A percentile compares a stretch with the other conserved stretches of the same genome.
Conservation (phyloP, 345 rosid species). For the Cochlearia excelsa region DNA sequence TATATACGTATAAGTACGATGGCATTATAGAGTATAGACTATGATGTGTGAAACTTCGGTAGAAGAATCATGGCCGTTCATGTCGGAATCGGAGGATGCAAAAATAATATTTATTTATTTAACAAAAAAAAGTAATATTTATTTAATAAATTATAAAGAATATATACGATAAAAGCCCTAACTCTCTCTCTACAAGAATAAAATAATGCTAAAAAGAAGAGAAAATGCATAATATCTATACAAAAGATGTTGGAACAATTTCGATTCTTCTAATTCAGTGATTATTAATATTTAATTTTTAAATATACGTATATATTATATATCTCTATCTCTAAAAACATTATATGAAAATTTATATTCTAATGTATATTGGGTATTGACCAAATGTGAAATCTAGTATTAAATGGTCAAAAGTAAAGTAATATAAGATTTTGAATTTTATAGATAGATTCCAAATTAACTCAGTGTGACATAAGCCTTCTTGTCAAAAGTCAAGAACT, state of each 20-base stretch:
- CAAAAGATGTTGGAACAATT: conserved; percentile 47
- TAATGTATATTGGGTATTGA: conserved; percentile 24
- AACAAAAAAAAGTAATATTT: too few relatives aligned
- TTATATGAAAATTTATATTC: conserved; percentile 8
- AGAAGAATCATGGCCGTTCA: conserved; percentile 52
- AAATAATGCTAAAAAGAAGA: conserved; percentile 5
- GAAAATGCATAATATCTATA: conserved; percentile 45
- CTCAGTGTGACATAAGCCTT: conserved; percentile 49
- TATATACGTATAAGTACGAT: conserved; percentile 6
- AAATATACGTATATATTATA: too few relatives aligned
- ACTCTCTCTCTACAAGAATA: conserved; percentile 19
- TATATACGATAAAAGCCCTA: conserved; percentile 16
- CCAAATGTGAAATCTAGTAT: conserved; percentile 30
- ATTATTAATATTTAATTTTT: conserved; percentile 3
- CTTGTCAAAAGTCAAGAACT: conserved; percentile 58
- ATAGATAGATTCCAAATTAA: conserved; percentile 18
- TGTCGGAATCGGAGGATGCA: background rate
- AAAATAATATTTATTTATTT: too few relatives aligned
- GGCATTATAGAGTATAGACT: conserved; percentile 24
- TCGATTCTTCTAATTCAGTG: conserved; percentile 22
- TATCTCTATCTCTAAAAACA: background rate
- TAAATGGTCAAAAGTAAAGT: conserved; percentile 27
- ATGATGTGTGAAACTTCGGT: conserved; percentile 19
- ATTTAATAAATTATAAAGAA: too few relatives aligned
- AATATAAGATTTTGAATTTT: conserved; percentile 15